These are phyloP conservation scores for Blastobotrys buckinghamii DNA, from an alignment of 1,139 yeast species.

Conservation along the genomic window DNA sequence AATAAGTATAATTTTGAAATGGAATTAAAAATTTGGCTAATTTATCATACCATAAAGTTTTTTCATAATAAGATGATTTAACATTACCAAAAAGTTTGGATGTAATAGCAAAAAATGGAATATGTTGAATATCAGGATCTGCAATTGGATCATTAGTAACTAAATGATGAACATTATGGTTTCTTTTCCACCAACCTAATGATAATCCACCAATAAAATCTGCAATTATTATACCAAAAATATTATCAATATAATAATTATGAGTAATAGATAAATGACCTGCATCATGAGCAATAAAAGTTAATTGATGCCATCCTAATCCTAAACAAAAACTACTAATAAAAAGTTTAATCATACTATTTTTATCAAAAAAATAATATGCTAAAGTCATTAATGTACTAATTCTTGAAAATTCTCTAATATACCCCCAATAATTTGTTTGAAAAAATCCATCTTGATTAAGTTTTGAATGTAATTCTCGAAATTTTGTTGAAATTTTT, in stretches of 20 bases:
- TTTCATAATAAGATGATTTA: slow-evolving; percentile 76
- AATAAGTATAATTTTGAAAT: slow-evolving; percentile 65
- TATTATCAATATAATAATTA: slow-evolving; percentile 68
- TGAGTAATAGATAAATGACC: slow-evolving; percentile 84
- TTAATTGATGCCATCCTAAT: slow-evolving; percentile 83
- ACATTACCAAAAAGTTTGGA: slow-evolving; percentile 60
- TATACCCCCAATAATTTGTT: slow-evolving; percentile 69
- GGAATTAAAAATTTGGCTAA: slow-evolving; percentile 54
- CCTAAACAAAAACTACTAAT: slow-evolving; percentile 65
- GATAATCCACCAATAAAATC: slow-evolving; percentile 83
- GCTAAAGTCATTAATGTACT: slow-evolving; percentile 46
- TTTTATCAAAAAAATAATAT: slow-evolving; percentile 39
- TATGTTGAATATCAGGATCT: slow-evolving; percentile 90
- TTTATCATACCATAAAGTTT: slow-evolving; percentile 58
- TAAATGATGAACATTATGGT: slow-evolving; percentile 85
- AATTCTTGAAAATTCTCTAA: slow-evolving; percentile 60
- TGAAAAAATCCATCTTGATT: slow-evolving; percentile 57
- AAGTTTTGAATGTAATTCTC: slow-evolving; percentile 52
- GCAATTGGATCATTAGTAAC: slow-evolving; percentile 88
- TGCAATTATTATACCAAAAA: slow-evolving; percentile 68
- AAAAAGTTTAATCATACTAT: slow-evolving; percentile 35
- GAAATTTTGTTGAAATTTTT: slow-evolving; percentile 50
- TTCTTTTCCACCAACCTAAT: slow-evolving; percentile 92
- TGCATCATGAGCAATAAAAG: slow-evolving; percentile 85
- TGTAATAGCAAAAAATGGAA: slow-evolving; percentile 87